Evolutionary conservation across 2,329 filamentous ascomycete species (phyloP).

Genomic region (Monilinia fructicola): DNA sequence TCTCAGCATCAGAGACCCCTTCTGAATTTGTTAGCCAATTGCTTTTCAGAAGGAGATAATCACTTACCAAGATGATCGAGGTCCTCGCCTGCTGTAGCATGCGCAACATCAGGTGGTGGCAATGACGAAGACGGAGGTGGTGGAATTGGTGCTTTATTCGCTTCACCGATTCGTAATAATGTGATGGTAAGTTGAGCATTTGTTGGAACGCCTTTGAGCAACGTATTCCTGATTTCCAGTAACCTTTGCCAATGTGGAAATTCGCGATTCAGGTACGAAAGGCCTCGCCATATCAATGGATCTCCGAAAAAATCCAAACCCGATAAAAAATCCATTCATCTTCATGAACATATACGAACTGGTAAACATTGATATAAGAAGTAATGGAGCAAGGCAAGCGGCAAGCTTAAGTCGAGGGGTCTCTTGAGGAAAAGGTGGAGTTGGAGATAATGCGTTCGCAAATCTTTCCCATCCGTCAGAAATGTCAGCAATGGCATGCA

Average conservation of each 20-base stretch:
- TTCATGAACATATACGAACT: conserved; percentile 64
- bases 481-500: conserved; percentile 62
- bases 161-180: conserved; percentile 76
- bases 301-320: conserved; percentile 82
- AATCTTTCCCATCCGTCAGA: conserved; percentile 64
- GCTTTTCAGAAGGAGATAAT: conserved; percentile 22
- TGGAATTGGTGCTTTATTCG: conserved; percentile 75
- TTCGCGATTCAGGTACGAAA: conserved; percentile 59
- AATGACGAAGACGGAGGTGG: conserved; percentile 53
- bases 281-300: conserved; percentile 62
- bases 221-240: conserved; percentile 70
- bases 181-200: conserved; percentile 83
- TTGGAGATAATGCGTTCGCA: conserved; percentile 63
- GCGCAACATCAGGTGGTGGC: conserved; percentile 44
- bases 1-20: conserved; percentile 36
- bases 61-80: conserved; percentile 51
- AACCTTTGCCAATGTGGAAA: conserved; percentile 74
- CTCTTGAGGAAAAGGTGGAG: conserved; percentile 58
- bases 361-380: conserved; percentile 54
- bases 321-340: conserved; percentile 62
- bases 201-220: conserved; percentile 80
- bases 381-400: conserved; percentile 51
- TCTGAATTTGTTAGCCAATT: conserved; percentile 29
- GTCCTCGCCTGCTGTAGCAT: conserved; percentile 51
- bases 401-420: conserved; percentile 56